Evolutionary conservation across 495 filamentous ascomycete genomes (phyloP), one percentile per base, ranked within the genome.

Genomic region (Viridothelium virens): DNA sequence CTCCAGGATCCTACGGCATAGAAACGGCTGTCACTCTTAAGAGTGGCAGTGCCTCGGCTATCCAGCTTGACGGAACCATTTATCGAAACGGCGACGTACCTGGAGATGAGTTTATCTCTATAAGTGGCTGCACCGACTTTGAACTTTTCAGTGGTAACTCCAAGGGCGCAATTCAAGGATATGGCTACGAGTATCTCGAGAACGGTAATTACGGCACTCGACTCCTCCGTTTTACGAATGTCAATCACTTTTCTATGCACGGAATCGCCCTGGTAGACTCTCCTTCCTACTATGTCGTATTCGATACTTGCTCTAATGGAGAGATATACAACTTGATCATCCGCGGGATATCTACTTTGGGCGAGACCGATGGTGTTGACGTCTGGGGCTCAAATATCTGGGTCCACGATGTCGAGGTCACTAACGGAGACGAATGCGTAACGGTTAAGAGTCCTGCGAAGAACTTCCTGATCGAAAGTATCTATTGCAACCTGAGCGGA

Each of bases 311-410:
- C 61, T 61, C 65, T 1, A 81, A 82, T 66, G 79, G 79, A 6
- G 79, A 83, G 68, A 74, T 80, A 6, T 84, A 85, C 65, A 79
- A 84, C 63, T 78, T 84, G 74, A 79, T 79, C n/a, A 80, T 84
- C 67, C 79, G 80, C 7, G 81, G 82, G 39, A 50, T 59, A 9
- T 79, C 74, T 16, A 75, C 82, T 61, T 67, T 73, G 37, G 82
- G 81, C 61, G 81, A 80, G 31, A 68, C 82, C 56, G 81, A 83
- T 72, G 82, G 82, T 12, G 75, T 85, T 63, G 80, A 83, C 71
- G 72, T 80, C 7, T 80, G 79, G 75, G 78, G 79, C 46, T 74
- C 70, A 50, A 84, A 84, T 65, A 79, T 83, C 59, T 79, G 78
- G 76, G 71, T 84, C 65, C 83, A 84, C 64, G 73, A 84, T 74